Conservation (phyloP, 345 rosid species). For the Ailanthus altissimus region DNA sequence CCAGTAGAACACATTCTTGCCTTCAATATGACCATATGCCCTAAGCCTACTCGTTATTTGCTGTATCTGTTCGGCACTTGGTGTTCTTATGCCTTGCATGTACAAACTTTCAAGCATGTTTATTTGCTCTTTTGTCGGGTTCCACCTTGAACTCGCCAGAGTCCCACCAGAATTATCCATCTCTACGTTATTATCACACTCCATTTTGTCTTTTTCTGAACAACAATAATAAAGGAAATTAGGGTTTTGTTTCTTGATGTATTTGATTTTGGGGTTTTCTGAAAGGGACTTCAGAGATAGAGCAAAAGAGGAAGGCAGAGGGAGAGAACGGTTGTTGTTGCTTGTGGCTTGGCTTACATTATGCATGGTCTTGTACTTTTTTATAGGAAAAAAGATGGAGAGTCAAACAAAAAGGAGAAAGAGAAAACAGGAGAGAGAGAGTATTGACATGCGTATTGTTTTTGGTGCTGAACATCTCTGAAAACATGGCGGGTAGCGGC, state of each 20-base stretch:
- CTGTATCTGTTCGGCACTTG: constrained; percentile 89
- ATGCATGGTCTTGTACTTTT: constrained; percentile 26
- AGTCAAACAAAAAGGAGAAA: constrained; percentile 22
- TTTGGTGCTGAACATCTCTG: constrained; percentile 78
- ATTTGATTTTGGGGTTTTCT: constrained; percentile 18
- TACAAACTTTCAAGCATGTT: constrained; percentile 68
- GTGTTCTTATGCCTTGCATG: constrained; percentile 79
- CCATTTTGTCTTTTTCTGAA: constrained; percentile 18
- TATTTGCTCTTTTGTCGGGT: constrained; percentile 89
- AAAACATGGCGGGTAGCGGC: constrained; percentile 90
- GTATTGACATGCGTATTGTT: constrained; percentile 90
- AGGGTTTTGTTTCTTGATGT: constrained; percentile 18
- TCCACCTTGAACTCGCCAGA: constrained; percentile 70
- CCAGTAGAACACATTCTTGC: constrained; percentile 99
- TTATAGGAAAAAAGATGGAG: constrained; percentile 6
- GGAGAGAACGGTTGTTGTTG: not conserved
- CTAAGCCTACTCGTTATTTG: constrained; percentile 74
- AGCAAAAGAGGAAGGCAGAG: constrained; percentile 18
- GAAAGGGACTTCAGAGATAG: not conserved
- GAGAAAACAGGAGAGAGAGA: constrained; percentile 25
- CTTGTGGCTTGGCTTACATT: constrained; percentile 3
- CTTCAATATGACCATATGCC: constrained; percentile 83
- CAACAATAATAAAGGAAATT: not conserved
- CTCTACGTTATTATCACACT: constrained; percentile 17
- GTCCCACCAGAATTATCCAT: constrained; percentile 27